These are phyloP conservation scores for Castanea crenata DNA, from an alignment of 306 rosid species.

Conservation along the genomic window DNA sequence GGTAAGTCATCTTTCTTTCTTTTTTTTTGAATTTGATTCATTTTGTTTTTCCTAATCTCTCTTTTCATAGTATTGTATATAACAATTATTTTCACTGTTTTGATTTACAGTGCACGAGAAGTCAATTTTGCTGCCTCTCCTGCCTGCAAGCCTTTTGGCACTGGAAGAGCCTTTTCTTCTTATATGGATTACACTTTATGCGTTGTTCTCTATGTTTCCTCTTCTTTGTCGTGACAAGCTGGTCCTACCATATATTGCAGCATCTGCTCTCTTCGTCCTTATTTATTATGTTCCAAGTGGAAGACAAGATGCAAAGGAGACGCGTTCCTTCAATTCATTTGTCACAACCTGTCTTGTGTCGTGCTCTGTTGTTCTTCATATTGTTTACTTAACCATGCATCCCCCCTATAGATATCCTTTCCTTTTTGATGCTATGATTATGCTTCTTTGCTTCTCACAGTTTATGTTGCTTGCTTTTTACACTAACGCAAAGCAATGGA, in stretches of 20 bases:
- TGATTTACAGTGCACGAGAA: constrained; percentile 80
- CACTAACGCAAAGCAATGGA: constrained; percentile 72
- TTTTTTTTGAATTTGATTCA: neutral
- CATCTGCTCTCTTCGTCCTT: constrained; percentile 53
- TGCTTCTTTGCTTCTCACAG: constrained; percentile 85
- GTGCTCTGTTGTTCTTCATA: constrained; percentile 60
- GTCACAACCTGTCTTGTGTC: constrained; percentile 21
- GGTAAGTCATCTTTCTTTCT: constrained; percentile 37
- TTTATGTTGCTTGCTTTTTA: constrained; percentile 59
- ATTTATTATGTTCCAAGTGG: constrained; percentile 36
- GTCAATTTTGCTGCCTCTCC: constrained; percentile 84
- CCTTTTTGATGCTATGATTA: constrained; percentile 82
- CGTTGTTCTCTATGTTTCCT: constrained; percentile 87
- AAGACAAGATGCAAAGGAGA: constrained; percentile 24
- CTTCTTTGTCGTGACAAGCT: constrained; percentile 64
- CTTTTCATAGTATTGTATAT: neutral
- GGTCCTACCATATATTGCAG: constrained; percentile 59
- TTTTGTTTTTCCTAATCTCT: neutral
- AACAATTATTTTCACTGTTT: constrained; percentile 13
- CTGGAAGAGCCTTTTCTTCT: constrained; percentile 67
- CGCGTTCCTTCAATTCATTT: constrained; percentile 27
- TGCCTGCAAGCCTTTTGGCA: constrained; percentile 84
- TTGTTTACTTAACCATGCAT: constrained; percentile 58
- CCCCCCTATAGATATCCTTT: constrained; percentile 79
- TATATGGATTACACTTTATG: constrained; percentile 51